A percentile compares a stretch with the other conserved stretches of the same genome.
Evolutionary conservation across 1,284 basidiomycete species (phyloP).

Genomic region (Boletus calvinii): DNA sequence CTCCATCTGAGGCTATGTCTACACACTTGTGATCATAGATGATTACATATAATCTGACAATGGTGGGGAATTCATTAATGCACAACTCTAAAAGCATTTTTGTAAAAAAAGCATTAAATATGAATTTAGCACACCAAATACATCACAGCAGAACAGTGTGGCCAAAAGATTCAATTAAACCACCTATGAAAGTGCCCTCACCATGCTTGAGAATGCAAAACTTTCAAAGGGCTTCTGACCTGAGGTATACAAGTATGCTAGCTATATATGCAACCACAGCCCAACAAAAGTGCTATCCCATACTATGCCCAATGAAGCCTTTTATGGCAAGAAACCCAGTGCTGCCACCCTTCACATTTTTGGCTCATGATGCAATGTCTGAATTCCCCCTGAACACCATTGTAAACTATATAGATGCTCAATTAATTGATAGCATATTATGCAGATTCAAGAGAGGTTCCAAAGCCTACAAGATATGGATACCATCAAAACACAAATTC

Average conservation of each 20-base stretch:
- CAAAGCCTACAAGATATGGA: background rate
- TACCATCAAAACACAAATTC: background rate
- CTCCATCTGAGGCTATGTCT: slow-evolving; percentile 2
- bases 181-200: background rate
- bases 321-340: background rate
- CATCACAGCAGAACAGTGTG: background rate
- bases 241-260: background rate
- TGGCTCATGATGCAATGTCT: background rate
- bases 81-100: background rate
- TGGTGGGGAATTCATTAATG: background rate
- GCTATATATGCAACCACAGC: background rate
- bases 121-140: background rate
- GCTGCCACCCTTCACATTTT: background rate
- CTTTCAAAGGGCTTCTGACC: background rate
- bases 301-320: background rate
- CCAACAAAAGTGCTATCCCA: background rate
- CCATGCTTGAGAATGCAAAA: background rate
- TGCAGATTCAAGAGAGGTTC: background rate
- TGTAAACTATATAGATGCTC: background rate
- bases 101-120: background rate
- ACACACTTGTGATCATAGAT: slow-evolving; percentile 8
- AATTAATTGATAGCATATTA: background rate
- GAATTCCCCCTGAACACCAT: background rate
- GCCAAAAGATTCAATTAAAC: background rate
- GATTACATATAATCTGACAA: background rate